These are phyloP conservation scores for Trichosanthes truncata DNA, from an alignment of 306 rosid genomes.

Conservation along the genomic window DNA sequence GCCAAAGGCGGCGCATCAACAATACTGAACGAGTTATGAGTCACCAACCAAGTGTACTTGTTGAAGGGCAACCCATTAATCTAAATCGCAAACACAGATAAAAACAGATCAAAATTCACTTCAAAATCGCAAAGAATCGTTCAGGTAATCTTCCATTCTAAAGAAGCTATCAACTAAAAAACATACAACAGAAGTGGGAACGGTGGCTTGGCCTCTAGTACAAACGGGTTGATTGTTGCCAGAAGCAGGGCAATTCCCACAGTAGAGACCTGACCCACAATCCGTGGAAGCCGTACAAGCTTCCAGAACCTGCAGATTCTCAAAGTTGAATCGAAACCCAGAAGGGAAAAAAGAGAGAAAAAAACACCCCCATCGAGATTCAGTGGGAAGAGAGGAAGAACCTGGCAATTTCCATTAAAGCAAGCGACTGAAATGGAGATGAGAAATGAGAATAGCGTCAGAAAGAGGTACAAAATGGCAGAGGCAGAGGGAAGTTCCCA, in stretches of 20 bases:
- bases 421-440: slow-evolving; percentile 39
- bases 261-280: slow-evolving; percentile 71
- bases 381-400: slow-evolving; percentile 12
- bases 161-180: not conserved
- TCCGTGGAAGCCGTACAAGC: slow-evolving; percentile 59
- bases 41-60: slow-evolving; percentile 85
- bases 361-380: slow-evolving; percentile 20
- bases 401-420: slow-evolving; percentile 82
- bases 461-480: slow-evolving; percentile 20
- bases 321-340: slow-evolving; percentile 13
- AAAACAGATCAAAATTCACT: not conserved
- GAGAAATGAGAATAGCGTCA: slow-evolving; percentile 26
- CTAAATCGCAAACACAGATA: slow-evolving; percentile 25
- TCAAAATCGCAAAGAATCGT: not conserved
- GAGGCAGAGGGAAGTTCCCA: slow-evolving; percentile 18
- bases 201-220: slow-evolving; percentile 65
- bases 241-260: slow-evolving; percentile 80
- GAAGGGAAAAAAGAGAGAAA: not conserved
- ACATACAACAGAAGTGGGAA: slow-evolving; percentile 57
- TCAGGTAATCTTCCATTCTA: not conserved
- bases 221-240: slow-evolving; percentile 57
- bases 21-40: slow-evolving; percentile 90
- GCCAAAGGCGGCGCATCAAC: slow-evolving; percentile 62
- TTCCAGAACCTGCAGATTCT: slow-evolving; percentile 50
- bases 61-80: slow-evolving; percentile 72